Percentiles rank a stretch among this genome's conserved stretches.
These are phyloP conservation scores for Hansenula lynferdii DNA, from an alignment of 1,139 yeast species.

Conservation along the genomic window DNA sequence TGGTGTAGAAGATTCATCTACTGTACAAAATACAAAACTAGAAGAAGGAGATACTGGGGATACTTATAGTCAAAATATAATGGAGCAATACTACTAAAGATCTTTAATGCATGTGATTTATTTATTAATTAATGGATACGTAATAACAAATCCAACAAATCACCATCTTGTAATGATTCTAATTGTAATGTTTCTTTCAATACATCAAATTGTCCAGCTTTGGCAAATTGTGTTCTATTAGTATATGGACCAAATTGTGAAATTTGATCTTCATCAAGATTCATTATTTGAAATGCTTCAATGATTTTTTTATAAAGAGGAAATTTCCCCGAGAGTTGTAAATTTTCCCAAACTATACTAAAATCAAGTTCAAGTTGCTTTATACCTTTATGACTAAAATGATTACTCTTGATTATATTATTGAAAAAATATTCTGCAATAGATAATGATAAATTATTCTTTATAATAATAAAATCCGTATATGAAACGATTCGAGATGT, in stretches of 20 bases:
- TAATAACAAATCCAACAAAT: conserved; percentile 30
- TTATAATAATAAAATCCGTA: conserved; percentile 31
- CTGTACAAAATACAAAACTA: neutral
- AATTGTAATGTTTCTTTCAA: conserved; percentile 22
- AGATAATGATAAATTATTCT: conserved; percentile 38
- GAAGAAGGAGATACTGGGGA: neutral
- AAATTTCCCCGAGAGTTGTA: conserved; percentile 31
- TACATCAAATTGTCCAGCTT: conserved; percentile 23
- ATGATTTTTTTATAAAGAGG: conserved; percentile 33
- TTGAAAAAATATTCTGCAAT: conserved; percentile 50
- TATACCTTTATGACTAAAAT: conserved; percentile 53
- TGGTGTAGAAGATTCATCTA: neutral
- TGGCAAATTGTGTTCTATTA: conserved; percentile 24
- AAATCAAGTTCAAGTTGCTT: conserved; percentile 53
- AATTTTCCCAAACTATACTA: conserved; percentile 34
- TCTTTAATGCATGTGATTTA: neutral
- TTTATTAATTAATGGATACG: conserved; percentile 19
- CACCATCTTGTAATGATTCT: conserved; percentile 25
- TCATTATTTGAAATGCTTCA: conserved; percentile 35
- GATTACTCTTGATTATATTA: conserved; percentile 58
- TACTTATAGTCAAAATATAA: neutral
- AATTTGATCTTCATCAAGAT: conserved; percentile 34
- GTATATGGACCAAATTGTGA: conserved; percentile 28
- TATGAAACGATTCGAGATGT: conserved; percentile 31
- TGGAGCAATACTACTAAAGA: neutral